These are phyloP conservation scores for Tulasnella sp. DNA, from an alignment of 768 basidiomycete species.

Conservation along the genomic window DNA sequence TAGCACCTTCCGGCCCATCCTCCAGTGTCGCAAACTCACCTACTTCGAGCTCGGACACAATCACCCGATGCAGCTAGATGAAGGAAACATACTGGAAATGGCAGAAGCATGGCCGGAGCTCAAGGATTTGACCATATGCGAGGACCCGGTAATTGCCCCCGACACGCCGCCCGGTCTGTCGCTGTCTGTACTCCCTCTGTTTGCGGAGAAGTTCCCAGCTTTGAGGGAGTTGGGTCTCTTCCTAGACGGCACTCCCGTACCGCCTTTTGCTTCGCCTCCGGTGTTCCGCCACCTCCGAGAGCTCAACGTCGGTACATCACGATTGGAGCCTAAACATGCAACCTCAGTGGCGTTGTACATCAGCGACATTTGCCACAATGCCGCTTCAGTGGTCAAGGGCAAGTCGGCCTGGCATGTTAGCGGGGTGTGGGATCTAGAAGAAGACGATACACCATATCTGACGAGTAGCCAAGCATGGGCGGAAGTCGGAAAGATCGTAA, in stretches of 20 bases:
- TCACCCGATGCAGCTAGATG: slow-evolving; percentile 8
- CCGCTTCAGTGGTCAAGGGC: slow-evolving; percentile 1
- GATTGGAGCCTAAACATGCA: slow-evolving; percentile 7
- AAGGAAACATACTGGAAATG: not conserved
- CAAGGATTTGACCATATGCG: slow-evolving; percentile 11
- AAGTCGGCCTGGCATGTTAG: slow-evolving; percentile 13
- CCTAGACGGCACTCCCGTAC: slow-evolving; percentile 8
- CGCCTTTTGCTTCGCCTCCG: not conserved
- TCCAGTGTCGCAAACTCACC: slow-evolving; percentile 8
- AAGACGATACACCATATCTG: slow-evolving; percentile 8
- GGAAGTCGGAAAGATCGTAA: slow-evolving; percentile 2
- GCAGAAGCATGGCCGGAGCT: slow-evolving; percentile 13
- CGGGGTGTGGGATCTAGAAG: slow-evolving; percentile 13
- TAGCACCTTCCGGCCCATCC: slow-evolving; percentile 11
- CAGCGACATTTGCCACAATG: not conserved
- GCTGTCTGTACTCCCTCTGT: not conserved
- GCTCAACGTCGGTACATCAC: slow-evolving; percentile 9
- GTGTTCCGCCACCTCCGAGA: slow-evolving; percentile 6
- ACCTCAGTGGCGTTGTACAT: slow-evolving; percentile 10
- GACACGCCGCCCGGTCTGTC: not conserved
- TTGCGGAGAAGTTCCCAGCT: slow-evolving; percentile 16
- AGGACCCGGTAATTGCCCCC: slow-evolving; percentile 10
- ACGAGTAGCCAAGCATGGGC: slow-evolving; percentile 8
- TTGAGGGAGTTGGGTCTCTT: slow-evolving; percentile 3
- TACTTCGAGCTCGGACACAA: slow-evolving; percentile 18